A percentile compares a stretch with the other conserved stretches of the same genome.
Evolutionary conservation across 2,329 filamentous ascomycete species (phyloP).

Genomic region (Cadophora sp.): DNA sequence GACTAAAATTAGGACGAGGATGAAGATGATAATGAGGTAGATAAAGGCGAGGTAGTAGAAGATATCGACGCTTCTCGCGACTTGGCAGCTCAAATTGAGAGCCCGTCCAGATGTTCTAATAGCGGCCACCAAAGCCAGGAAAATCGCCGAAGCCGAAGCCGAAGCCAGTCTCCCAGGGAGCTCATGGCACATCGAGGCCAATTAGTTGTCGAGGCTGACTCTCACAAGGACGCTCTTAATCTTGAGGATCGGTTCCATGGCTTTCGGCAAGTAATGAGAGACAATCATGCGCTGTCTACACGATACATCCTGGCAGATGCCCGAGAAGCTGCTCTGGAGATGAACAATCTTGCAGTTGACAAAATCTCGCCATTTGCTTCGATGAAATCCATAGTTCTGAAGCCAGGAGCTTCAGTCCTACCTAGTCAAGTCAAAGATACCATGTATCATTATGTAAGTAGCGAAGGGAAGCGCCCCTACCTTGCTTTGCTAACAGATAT

Average conservation of each 20-base stretch:
- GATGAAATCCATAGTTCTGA: constrained; percentile 23
- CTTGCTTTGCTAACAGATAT: constrained; percentile 20
- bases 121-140: background rate
- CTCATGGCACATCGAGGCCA: background rate
- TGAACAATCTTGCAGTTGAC: constrained; percentile 25
- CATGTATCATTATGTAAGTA: constrained; percentile 30
- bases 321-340: constrained; percentile 5
- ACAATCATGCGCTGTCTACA: constrained; percentile 31
- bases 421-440: constrained; percentile 12
- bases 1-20: background rate
- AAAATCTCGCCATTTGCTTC: constrained; percentile 36
- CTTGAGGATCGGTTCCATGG: constrained; percentile 21
- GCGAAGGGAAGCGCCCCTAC: background rate
- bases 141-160: too few relatives aligned
- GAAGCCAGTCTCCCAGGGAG: constrained; percentile 16
- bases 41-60: constrained; percentile 6
- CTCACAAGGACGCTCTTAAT: background rate
- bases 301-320: constrained; percentile 33
- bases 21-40: background rate
- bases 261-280: constrained; percentile 27
- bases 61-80: background rate
- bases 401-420: constrained; percentile 18
- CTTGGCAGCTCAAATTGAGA: background rate
- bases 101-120: background rate
- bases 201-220: background rate